These are phyloP conservation scores for Whalleya microplaca DNA, from an alignment of 2,329 filamentous ascomycete species.

Conservation along the genomic window DNA sequence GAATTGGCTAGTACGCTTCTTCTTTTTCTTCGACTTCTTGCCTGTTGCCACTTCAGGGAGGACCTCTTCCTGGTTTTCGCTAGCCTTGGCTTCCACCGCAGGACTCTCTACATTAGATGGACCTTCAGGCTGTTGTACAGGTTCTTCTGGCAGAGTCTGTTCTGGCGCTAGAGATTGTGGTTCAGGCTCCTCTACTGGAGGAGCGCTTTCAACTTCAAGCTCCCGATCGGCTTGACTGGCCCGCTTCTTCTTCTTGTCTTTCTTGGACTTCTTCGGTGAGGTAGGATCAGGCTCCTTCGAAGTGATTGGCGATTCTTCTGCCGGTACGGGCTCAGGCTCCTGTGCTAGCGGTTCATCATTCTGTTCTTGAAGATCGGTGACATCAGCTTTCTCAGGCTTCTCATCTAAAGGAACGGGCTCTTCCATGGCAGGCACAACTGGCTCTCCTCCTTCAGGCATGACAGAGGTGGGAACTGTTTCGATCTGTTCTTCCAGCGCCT, in stretches of 20 bases:
- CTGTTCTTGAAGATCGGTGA: not conserved
- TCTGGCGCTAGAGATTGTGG: not conserved
- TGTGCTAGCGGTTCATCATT: not conserved
- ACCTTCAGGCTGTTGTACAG: constrained; percentile 2
- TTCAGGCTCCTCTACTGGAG: constrained; percentile 9
- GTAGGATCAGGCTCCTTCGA: constrained; percentile 21
- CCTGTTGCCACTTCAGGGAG: constrained; percentile 17
- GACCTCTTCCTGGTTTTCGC: constrained; percentile 1
- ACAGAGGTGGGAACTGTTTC: not conserved
- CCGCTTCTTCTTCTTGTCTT: constrained; percentile 38
- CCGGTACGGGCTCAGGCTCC: not conserved
- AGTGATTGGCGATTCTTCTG: constrained; percentile 1
- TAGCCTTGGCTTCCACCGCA: constrained; percentile 3
- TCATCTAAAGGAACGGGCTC: constrained; percentile 18
- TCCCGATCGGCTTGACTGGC: constrained; percentile 15
- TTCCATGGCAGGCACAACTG: constrained; percentile 13
- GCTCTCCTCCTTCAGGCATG: constrained; percentile 14
- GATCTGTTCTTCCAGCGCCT: constrained; percentile 5
- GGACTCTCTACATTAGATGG: constrained; percentile 38
- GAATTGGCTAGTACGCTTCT: constrained; percentile 38
- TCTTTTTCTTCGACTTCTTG: constrained; percentile 43
- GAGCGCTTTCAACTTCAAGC: constrained; percentile 8
- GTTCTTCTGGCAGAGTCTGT: constrained; percentile 1
- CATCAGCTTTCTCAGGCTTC: not conserved
- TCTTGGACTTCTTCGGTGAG: constrained; percentile 36